phyloP scores from a whole-genome alignment of 768 basidiomycete genomes.

The Tylopilus sp. region DNA sequence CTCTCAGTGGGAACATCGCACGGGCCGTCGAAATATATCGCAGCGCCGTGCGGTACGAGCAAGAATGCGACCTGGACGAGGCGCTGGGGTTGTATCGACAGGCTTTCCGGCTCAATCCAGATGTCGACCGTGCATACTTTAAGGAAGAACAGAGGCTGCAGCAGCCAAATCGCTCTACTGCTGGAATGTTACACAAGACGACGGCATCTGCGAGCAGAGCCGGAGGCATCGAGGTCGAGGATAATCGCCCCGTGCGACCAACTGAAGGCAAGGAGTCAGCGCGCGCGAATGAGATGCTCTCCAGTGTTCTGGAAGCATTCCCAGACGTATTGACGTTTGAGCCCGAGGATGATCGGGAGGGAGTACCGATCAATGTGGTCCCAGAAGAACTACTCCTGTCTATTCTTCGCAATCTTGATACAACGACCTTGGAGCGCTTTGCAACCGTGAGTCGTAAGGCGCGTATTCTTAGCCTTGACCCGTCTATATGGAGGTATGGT shows the following conservation, averaged over 20 bases:
- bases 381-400: slow-evolving; percentile 76
- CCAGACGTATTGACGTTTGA: slow-evolving; percentile 52
- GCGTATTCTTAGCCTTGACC: slow-evolving; percentile 66
- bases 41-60: slow-evolving; percentile 69
- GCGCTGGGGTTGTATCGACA: slow-evolving; percentile 75
- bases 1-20: slow-evolving; percentile 35
- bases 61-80: slow-evolving; percentile 68
- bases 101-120: slow-evolving; percentile 72
- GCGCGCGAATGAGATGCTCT: slow-evolving; percentile 40
- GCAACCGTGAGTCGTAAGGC: slow-evolving; percentile 71
- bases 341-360: slow-evolving; percentile 64
- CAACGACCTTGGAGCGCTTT: slow-evolving; percentile 72
- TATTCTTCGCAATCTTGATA: slow-evolving; percentile 65
- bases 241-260: slow-evolving; percentile 65
- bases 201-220: slow-evolving; percentile 78
- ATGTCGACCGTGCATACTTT: slow-evolving; percentile 72
- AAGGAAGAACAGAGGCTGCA: slow-evolving; percentile 44
- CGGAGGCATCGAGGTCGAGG: slow-evolving; percentile 57
- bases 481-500: slow-evolving; percentile 70
- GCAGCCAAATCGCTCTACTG: slow-evolving; percentile 4
- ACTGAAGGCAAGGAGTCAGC: slow-evolving; percentile 32
- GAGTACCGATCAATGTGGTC: slow-evolving; percentile 51
- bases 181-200: slow-evolving; percentile 57
- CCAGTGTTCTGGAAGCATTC: slow-evolving; percentile 47
- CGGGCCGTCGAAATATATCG: slow-evolving; percentile 65